Evolutionary conservation across 2,329 filamentous ascomycete genomes (phyloP), one percentile per base, ranked within the genome.

Genomic region (Sporothrix inflata): DNA sequence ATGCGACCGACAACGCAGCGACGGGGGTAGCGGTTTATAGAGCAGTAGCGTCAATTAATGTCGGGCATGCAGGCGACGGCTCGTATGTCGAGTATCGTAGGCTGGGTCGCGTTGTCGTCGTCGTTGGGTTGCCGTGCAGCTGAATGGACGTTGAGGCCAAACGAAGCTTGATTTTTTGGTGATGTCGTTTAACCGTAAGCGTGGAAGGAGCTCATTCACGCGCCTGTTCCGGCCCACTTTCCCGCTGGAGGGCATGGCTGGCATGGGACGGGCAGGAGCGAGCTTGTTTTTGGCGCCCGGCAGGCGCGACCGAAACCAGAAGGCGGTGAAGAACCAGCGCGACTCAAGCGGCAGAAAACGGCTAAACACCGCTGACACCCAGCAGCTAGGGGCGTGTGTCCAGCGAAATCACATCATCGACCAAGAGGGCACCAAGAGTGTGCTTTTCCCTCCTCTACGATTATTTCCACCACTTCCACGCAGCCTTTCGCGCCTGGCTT

Each of bases 361-460:
- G 6, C 57, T 19, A 21, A 14, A 45, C 47, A 24, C 47, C 60
- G 38, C 38, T 65, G 60, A n/a, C 55, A 19, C 55, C 19, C 24
- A 9, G 9, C 40, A 45, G 60, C 42, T 61, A 65, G 49, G 63
- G 51, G 53, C 21, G 42, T 69, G 55, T 24, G 19, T 34, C 42
- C 69, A 66, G 21, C 47, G 42, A 47, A 65, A 72, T 70, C 66
- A 69, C 71, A 55, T 70, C 66, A 72, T 70, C 55, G 55, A 40
- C 65, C 40, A 45, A 27, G 6, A 27, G 5, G 30, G 30, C 34
- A 61, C 38, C 68, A 70, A 69, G 30, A 42, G 8, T 9, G 27
- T 14, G 14, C 47, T 30, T 40, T 63, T 63, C 24, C 24, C 24
- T 14, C 7, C 16, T 47, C 16, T 27, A 24, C 40, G 4, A 24